Evolutionary conservation across 2,329 filamentous ascomycete species (phyloP).

Genomic region (Lachnellula suecica): DNA sequence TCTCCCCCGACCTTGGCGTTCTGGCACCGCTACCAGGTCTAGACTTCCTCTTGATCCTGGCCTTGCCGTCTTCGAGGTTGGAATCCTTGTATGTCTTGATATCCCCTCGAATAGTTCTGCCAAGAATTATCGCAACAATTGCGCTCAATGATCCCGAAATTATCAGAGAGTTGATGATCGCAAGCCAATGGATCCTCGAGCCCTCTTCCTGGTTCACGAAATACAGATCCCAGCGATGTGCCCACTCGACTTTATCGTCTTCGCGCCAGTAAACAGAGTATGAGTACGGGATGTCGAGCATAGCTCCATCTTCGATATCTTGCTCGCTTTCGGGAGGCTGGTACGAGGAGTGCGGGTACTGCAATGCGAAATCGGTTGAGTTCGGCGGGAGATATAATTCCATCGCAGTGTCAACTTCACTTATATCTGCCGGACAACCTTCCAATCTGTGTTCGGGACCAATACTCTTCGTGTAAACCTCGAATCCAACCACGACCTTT

Average conservation of each 20-base stretch:
- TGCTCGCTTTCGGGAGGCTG: conserved; percentile 50
- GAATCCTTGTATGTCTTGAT: conserved; percentile 72
- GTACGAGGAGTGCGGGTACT: conserved; percentile 60
- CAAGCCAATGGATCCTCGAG: conserved; percentile 81
- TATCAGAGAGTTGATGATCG: conserved; percentile 82
- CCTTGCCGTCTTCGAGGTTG: conserved; percentile 65
- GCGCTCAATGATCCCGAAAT: conserved; percentile 78
- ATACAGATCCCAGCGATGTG: conserved; percentile 83
- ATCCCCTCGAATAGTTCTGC: conserved; percentile 75
- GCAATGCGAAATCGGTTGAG: conserved; percentile 49
- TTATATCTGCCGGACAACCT: conserved; percentile 68
- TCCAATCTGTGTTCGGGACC: conserved; percentile 57
- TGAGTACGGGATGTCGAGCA: conserved; percentile 74
- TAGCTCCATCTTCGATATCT: conserved; percentile 63
- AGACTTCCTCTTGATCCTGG: conserved; percentile 48
- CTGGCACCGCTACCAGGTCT: conserved; percentile 40
- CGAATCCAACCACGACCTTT: conserved; percentile 84
- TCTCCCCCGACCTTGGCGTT: conserved; percentile 49
- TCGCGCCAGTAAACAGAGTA: conserved; percentile 91
- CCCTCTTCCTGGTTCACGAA: conserved; percentile 86
- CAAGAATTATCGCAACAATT: conserved; percentile 77
- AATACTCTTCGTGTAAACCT: conserved; percentile 86
- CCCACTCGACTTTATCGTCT: conserved; percentile 78
- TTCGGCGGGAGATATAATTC: conserved; percentile 69
- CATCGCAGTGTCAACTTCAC: conserved; percentile 61